A percentile compares a stretch with the other conserved stretches of the same genome.
Evolutionary conservation across 73 alveolate genomes (phyloP).

Genomic region (Tetrahymena borealis): DNA sequence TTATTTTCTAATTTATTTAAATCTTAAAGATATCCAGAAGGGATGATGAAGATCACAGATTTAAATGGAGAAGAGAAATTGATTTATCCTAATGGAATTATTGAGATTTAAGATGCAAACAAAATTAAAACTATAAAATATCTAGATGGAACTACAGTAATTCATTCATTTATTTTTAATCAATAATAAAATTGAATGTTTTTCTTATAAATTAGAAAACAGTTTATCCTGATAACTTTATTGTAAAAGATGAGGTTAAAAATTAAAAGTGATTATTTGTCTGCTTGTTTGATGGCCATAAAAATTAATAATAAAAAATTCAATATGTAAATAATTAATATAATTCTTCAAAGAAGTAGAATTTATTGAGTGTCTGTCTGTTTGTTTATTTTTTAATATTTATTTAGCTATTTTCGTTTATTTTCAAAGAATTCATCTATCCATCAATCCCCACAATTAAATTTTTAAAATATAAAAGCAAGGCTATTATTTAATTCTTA

Average conservation of each 20-base stretch:
- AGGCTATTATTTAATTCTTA: too few species aligned
- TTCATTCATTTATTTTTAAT: not conserved
- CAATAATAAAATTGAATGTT: not conserved
- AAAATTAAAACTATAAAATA: not conserved
- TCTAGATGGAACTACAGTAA: not conserved
- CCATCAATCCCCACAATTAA: too few species aligned
- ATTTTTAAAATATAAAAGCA: too few species aligned
- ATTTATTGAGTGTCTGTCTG: too few species aligned
- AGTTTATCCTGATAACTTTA: not conserved
- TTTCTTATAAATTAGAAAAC: not conserved
- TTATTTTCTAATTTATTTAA: not conserved
- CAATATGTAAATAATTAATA: too few species aligned
- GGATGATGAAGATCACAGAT: not conserved
- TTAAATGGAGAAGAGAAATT: not conserved
- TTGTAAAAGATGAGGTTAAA: not conserved
- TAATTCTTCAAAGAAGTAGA: too few species aligned
- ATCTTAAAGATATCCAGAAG: not conserved
- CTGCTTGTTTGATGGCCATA: too few species aligned
- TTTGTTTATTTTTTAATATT: too few species aligned
- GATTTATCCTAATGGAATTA: not conserved
- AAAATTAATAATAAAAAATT: too few species aligned
- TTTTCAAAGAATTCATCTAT: too few species aligned
- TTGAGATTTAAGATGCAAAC: not conserved
- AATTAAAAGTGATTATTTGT: not conserved
- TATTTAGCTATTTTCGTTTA: too few species aligned